phyloP scores from a whole-genome alignment of 495 filamentous ascomycete species.

The Endocarpon pusillum region DNA sequence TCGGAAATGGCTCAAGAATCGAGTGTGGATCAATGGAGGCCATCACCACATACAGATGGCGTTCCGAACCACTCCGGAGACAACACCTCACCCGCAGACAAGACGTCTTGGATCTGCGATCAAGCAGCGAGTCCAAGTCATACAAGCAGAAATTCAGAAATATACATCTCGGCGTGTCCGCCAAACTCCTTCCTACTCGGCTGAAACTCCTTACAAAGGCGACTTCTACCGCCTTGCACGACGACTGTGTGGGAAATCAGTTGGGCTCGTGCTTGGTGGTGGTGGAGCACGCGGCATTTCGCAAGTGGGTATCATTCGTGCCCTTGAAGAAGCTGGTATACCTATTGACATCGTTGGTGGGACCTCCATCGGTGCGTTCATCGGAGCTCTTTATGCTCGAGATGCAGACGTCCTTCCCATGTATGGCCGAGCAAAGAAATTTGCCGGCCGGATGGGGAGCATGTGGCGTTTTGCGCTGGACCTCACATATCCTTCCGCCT shows the following conservation, averaged over 20 bases:
- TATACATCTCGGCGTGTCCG: constrained; percentile 78
- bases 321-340: constrained; percentile 89
- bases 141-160: constrained; percentile 95
- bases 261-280: constrained; percentile 84
- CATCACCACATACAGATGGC: constrained; percentile 98
- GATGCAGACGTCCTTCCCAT: constrained; percentile 95
- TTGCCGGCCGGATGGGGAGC: constrained; percentile 88
- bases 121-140: constrained; percentile 81
- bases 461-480: constrained; percentile 96
- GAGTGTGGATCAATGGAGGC: constrained; percentile 96
- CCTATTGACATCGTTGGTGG: constrained; percentile 93
- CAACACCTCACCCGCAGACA: constrained; percentile 49
- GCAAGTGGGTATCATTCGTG: constrained; percentile 84
- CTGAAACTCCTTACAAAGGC: constrained; percentile 84
- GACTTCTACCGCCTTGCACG: constrained; percentile 91
- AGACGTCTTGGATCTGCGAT: constrained; percentile 71
- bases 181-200: constrained; percentile 75
- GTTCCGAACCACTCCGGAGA: constrained; percentile 59
- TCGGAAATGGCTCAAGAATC: constrained; percentile 77
- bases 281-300: constrained; percentile 83
- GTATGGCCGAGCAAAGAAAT: constrained; percentile 92
- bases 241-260: constrained; percentile 81
- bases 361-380: constrained; percentile 95
- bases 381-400: constrained; percentile 85
- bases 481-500: constrained; percentile 82